Base-by-base conservation (phyloP, 2,329 filamentous ascomycete genomes). In the Nothomitra cinnamomea region DNA sequence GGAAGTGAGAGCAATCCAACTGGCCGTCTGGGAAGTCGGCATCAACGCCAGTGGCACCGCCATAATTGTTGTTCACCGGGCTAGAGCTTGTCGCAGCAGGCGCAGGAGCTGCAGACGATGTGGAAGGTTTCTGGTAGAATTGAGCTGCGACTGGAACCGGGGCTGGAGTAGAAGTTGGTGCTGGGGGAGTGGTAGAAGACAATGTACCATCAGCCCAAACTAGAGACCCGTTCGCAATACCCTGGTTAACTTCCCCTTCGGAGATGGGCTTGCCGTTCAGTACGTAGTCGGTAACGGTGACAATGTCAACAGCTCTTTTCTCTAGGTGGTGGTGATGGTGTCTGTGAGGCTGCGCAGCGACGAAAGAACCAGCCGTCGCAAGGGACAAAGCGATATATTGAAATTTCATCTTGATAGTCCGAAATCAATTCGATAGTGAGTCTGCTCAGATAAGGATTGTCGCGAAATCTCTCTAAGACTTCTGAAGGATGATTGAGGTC, bases 11-110 rank as follows among this genome's bases (percentile, higher is more conserved):
- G 71, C 92, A 96, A 58, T 75, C 68, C 53, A 94, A 62, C 60
- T 79, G 67, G 56, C 86, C 86, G 66, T 83, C 82, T 12, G 84
- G 85, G 74, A 96, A 96, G 6, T 80, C 70, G 15, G 70, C 69
- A 59, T 80, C 72, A 53, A 90, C 59, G 51, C 85, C 85, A 22
- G 62, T 70, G 51, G 66, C 71, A 35, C 59, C 58, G 2, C 62
- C 42, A 12, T 40, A 40, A n/a, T 25, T 21, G 52, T 49, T 59
- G 52, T 48, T 61, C 57, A 54, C 64, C 60, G 19, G 60, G 57
- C 52, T 61, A 53, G 61, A 57, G 25, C 61, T 51, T 42, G 60
- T 56, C 22, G 61, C 28, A 21, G 58, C 57, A 54, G 62, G 51
- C 43, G 67, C 58, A 58, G 61, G 57, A 53, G 60, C 60, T 15